These are phyloP conservation scores for Talaromyces rugulosus DNA, from an alignment of 2,329 filamentous ascomycete species.

Conservation along the genomic window DNA sequence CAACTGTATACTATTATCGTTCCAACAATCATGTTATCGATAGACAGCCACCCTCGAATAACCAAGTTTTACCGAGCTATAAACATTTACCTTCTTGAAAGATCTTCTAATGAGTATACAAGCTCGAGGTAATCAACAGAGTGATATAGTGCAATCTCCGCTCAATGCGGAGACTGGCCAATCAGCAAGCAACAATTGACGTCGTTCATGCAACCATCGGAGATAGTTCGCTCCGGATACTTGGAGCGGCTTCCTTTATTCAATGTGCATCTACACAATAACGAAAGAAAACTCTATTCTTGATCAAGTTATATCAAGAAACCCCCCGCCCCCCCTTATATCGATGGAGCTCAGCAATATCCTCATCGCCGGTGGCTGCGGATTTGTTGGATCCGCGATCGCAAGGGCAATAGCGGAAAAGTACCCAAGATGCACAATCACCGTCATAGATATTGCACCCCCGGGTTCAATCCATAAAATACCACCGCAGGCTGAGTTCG, in stretches of 20 bases:
- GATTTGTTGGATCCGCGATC: constrained; percentile 38
- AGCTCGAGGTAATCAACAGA: not conserved
- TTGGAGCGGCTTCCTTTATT: not conserved
- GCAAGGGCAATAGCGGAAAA: constrained; percentile 34
- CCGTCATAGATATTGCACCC: constrained; percentile 32
- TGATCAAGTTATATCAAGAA: not conserved
- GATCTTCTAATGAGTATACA: not conserved
- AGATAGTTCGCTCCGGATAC: not conserved
- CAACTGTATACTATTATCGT: not conserved
- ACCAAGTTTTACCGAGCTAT: not conserved
- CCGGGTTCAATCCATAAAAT: constrained; percentile 26
- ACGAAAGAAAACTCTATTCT: too few species aligned
- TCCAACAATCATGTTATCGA: not conserved
- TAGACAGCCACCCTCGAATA: not conserved
- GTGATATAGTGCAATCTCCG: not conserved
- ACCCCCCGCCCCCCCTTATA: too few species aligned
- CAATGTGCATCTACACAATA: not conserved
- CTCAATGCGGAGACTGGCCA: not conserved
- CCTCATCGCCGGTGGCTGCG: constrained; percentile 35
- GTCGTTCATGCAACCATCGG: not conserved
- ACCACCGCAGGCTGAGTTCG: constrained; percentile 21
- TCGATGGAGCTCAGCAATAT: constrained; percentile 22
- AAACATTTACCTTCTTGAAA: not conserved
- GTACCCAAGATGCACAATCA: constrained; percentile 32
- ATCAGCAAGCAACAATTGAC: not conserved